Evolutionary conservation across 306 rosid genomes (phyloP).

Genomic region (Prunus fruticosa): DNA sequence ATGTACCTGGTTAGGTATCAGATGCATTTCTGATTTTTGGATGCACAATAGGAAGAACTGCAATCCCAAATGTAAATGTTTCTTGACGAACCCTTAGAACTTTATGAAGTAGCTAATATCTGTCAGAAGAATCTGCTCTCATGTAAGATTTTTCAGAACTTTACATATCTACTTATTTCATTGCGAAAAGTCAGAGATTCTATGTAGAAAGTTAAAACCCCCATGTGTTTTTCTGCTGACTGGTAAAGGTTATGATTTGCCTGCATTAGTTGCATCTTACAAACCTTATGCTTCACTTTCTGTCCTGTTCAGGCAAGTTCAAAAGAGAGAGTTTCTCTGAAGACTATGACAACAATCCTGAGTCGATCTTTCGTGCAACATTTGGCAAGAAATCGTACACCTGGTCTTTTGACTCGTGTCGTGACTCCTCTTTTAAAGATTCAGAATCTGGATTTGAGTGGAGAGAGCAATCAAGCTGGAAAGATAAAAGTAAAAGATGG

Average conservation of each 20-base stretch:
- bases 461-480: constrained; percentile 48
- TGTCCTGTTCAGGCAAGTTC: constrained; percentile 33
- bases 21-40: too few relatives aligned
- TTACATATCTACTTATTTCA: background rate
- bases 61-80: background rate
- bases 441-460: constrained; percentile 62
- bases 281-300: constrained; percentile 1
- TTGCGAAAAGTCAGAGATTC: background rate
- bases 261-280: background rate
- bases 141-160: background rate
- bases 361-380: constrained; percentile 52
- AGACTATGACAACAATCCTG: constrained; percentile 40
- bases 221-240: background rate
- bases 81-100: background rate
- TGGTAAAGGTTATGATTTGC: background rate
- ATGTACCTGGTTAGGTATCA: background rate
- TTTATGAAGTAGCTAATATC: background rate
- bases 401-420: constrained; percentile 51
- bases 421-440: constrained; percentile 32
- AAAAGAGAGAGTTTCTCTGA: constrained; percentile 36
- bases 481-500: constrained; percentile 44
- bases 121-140: background rate
- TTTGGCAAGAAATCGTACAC: constrained; percentile 56
- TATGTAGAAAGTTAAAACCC: background rate
- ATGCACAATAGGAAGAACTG: background rate